Evolutionary conservation across 2,329 filamentous ascomycete species (phyloP).

Genomic region (Cytospora piceicola): DNA sequence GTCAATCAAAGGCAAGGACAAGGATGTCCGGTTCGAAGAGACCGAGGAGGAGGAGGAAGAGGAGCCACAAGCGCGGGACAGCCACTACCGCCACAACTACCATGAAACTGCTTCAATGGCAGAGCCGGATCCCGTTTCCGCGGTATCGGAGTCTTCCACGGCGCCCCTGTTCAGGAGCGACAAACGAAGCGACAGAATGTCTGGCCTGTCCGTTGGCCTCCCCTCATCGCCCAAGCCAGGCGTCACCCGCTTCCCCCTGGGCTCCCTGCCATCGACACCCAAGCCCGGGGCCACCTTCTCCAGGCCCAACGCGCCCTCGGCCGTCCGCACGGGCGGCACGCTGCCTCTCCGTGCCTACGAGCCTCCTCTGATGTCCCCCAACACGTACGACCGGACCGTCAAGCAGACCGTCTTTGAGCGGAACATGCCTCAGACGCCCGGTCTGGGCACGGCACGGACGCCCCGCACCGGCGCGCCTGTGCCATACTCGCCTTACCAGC

Average conservation of each 20-base stretch:
- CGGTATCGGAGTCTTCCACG: constrained; percentile 55
- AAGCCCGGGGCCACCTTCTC: constrained; percentile 54
- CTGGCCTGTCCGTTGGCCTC: constrained; percentile 46
- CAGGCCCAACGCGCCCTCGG: constrained; percentile 54
- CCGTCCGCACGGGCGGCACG: constrained; percentile 59
- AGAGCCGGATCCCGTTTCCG: constrained; percentile 56
- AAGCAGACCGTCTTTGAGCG: constrained; percentile 70
- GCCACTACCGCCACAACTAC: constrained; percentile 42
- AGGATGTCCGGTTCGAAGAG: constrained; percentile 22
- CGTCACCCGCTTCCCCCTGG: constrained; percentile 46
- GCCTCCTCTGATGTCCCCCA: constrained; percentile 56
- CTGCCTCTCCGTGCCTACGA: constrained; percentile 67
- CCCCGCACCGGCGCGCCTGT: constrained; percentile 65
- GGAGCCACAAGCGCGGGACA: constrained; percentile 12
- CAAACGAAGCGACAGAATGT: constrained; percentile 12
- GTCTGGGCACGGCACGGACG: constrained; percentile 52
- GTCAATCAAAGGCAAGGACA: constrained; percentile 27
- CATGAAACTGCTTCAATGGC: constrained; percentile 44
- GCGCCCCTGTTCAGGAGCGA: constrained; percentile 47
- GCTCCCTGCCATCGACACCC: constrained; percentile 56
- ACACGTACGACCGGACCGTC: constrained; percentile 46
- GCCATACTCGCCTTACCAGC: constrained; percentile 80
- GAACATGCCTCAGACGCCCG: constrained; percentile 56
- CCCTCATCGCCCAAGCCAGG: constrained; percentile 55
- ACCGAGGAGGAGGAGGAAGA: constrained; percentile 25